phyloP scores from a whole-genome alignment of 768 basidiomycete species.

The Coprinellus micaceus region DNA sequence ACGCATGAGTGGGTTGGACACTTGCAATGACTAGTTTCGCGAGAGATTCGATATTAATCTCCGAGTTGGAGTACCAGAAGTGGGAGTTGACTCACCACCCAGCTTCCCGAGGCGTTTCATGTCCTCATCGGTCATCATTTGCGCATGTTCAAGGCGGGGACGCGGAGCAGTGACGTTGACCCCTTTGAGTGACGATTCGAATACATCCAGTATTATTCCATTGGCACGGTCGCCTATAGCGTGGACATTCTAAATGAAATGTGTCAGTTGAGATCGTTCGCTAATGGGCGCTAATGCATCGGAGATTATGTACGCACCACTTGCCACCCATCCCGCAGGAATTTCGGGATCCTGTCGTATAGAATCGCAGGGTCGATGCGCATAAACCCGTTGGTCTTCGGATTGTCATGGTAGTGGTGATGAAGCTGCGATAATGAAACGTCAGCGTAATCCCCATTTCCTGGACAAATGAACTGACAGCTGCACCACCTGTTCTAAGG shows the following conservation, averaged over 20 bases:
- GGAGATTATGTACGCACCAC: constrained; percentile 53
- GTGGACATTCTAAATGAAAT: constrained; percentile 68
- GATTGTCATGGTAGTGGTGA: constrained; percentile 80
- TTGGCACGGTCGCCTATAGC: constrained; percentile 89
- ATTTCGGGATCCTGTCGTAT: constrained; percentile 59
- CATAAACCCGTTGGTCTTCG: constrained; percentile 74
- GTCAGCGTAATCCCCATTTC: background rate
- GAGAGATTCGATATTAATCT: constrained; percentile 8
- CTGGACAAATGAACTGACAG: constrained; percentile 40
- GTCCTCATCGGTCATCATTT: constrained; percentile 76
- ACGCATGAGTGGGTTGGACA: constrained; percentile 88
- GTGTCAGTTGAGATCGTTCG: background rate
- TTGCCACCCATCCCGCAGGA: constrained; percentile 84
- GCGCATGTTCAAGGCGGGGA: constrained; percentile 87
- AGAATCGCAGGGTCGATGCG: constrained; percentile 62
- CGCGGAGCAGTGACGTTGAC: constrained; percentile 62
- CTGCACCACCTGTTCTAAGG: constrained; percentile 85
- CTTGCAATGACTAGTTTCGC: constrained; percentile 77
- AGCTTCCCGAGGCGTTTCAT: constrained; percentile 73
- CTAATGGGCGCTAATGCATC: background rate
- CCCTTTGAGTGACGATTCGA: constrained; percentile 63
- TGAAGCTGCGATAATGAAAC: constrained; percentile 48
- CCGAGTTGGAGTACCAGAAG: background rate
- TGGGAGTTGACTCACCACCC: constrained; percentile 52
- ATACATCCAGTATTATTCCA: constrained; percentile 75